Conservation (phyloP, 1,284 basidiomycete genomes). For the Tylopilus sp. region DNA sequence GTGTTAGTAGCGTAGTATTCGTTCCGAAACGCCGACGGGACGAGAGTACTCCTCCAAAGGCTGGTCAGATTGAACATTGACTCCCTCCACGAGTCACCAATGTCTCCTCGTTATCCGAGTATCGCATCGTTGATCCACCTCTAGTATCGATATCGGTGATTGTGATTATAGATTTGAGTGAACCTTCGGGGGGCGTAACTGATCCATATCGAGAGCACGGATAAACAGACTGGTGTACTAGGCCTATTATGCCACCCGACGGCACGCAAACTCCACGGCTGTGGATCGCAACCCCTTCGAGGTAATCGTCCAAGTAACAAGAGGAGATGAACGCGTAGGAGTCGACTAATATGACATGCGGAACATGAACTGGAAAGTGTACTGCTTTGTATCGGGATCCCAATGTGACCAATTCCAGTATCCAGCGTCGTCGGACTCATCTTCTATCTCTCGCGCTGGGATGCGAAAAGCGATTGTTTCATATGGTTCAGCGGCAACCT, state of each 20-base stretch:
- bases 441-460: constrained; percentile 95
- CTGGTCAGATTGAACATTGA: not conserved
- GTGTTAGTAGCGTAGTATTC: too few relatives aligned
- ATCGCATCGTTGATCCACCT: not conserved
- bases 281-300: constrained; percentile 6
- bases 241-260: constrained; percentile 6
- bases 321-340: constrained; percentile 11
- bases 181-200: constrained; percentile 11
- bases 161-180: not conserved
- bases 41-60: too few relatives aligned
- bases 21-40: too few relatives aligned
- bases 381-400: constrained; percentile 96
- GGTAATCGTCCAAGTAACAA: not conserved
- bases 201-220: constrained; percentile 8
- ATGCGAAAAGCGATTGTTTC: constrained; percentile 99
- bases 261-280: not conserved
- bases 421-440: constrained; percentile 84
- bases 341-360: constrained; percentile 42
- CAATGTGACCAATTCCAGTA: constrained; percentile 97
- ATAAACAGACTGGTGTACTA: not conserved
- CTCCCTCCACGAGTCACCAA: not conserved
- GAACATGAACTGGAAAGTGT: constrained; percentile 94
- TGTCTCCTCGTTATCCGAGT: too few relatives aligned
- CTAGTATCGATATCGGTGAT: not conserved
- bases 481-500: constrained; percentile 98